Evolutionary conservation across 331 rosid species (phyloP), one percentile per base, ranked within the genome.

Genomic region (Quercus tomentella): DNA sequence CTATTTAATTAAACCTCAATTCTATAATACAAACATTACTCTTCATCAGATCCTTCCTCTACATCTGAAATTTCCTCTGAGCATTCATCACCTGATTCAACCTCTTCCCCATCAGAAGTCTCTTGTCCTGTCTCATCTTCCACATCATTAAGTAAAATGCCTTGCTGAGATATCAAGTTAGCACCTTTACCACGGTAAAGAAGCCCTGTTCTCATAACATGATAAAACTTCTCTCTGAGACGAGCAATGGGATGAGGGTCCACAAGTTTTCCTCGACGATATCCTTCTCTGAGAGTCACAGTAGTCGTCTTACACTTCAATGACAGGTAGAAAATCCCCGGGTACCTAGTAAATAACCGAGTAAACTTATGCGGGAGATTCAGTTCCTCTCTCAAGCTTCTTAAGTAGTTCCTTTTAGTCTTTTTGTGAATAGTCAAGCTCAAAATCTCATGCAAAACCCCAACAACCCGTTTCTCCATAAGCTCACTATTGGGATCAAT

Each of bases 401-500:
- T 89, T 86, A 91, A 75, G 80, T 90, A 95, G 82, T 95, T 93
- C 83, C 98, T 87, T 89, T 90, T 93, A 14, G 99, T 93, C 79
- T 93, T 95, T 87, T 95, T 95, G 85, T 95, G 98, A 76, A 93
- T 71, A 26, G 93, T 89, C 81, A 95, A 78, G 81, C 94, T 91
- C 78, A 95, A 77, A 54, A 93, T 52, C 89, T 93, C 99, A 70
- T 95, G 99, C 61, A 95, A 79, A 83, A 95, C 91, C 51, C 99
- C 98, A 76, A 95, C 99, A 4, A 89, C 90, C 51, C 98, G 85
- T 76, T 95, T 95, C 89, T 95, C 99, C 99, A 95, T 95, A 60
- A 95, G 89, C 45, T 95, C 99, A 81, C 98, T 93, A 11, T 76
- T 82, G 2, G 97, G 98, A 74, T 91, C 98, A 72, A 95, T 87